Evolutionary conservation across 2,329 filamentous ascomycete genomes (phyloP), one percentile per base, ranked within the genome.

Genomic region (Iodosphaeria phyllophila): DNA sequence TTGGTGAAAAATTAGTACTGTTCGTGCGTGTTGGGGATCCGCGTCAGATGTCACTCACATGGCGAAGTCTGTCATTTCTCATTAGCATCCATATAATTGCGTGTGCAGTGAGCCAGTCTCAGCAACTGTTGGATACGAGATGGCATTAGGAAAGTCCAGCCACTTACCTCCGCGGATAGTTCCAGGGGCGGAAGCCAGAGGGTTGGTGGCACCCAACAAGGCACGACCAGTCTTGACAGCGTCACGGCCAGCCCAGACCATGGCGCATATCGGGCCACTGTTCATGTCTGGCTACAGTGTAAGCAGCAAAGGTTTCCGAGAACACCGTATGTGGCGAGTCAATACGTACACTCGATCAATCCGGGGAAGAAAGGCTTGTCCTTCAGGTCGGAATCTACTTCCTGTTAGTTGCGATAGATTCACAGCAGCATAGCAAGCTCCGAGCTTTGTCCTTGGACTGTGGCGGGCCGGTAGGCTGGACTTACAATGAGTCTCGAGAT

Each of bases 111-210:
- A 19, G 18, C 8, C 8, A 11, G 19, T 18, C n/a, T 10, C n/a
- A 2, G 9, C 11, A n/a, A 21, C 22, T 18, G 13, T 9, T 8
- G 12, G 16, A 9, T 11, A 16, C 6, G 18, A 14, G 6, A 29
- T 34, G 32, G 24, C 13, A 5, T 29, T 26, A 57, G 51, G 32
- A 19, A 19, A 13, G 19, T 25, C 58, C 83, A n/a, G n/a, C n/a
- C n/a, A n/a, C n/a, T n/a, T n/a, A n/a, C n/a, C n/a, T n/a, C n/a
- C 86, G 64, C 89, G 86, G 71, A 98, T 98, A 64, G 89, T 98
- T 54, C 89, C 89, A 37, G 89, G 89, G 47, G 75, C 72, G 30
- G 86, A 95, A 52, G 75, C 79, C 39, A 89, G 70, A 48, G 89
- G 89, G 78, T 98, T 95, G 71, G 89, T 98, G 61, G 89, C 89